Evolutionary conservation across 208 protist genomes (phyloP).

Genomic region (Sergeia podlipaevii): DNA sequence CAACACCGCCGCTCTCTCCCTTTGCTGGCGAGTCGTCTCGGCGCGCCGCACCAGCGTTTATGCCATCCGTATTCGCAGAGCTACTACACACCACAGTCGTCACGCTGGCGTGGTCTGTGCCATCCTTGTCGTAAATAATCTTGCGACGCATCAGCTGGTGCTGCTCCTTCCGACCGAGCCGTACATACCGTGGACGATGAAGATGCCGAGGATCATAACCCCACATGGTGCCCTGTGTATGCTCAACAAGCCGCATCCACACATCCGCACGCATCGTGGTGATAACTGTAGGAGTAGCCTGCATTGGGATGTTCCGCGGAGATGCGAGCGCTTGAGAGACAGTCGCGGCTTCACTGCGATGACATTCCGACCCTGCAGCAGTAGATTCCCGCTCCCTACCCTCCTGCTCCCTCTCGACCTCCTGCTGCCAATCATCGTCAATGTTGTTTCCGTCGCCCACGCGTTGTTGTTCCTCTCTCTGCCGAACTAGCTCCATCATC

Average conservation of each 20-base stretch:
- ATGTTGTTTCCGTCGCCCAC: too few species aligned
- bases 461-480: neutral
- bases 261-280: conserved; percentile 30
- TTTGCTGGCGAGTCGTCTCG: too few species aligned
- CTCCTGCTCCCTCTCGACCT: too few species aligned
- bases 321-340: conserved; percentile 2
- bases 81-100: conserved; percentile 10
- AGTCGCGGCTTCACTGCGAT: conserved; percentile 8
- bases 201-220: conserved; percentile 27
- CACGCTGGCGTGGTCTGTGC: conserved; percentile 66
- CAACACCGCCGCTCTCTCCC: too few species aligned
- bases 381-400: too few species aligned
- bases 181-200: conserved; percentile 41
- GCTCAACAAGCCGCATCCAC: conserved; percentile 56
- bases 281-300: conserved; percentile 28
- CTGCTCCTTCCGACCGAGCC: conserved; percentile 60
- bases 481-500: conserved; percentile 14
- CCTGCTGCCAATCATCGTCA: too few species aligned
- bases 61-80: neutral
- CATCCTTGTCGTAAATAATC: conserved; percentile 51
- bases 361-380: too few species aligned
- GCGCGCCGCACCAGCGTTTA: too few species aligned
- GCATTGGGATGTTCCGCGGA: conserved; percentile 14
- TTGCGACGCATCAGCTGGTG: conserved; percentile 69
- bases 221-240: conserved; percentile 75